phyloP scores from a whole-genome alignment of 345 rosid species.

The Psidium friedrichsthalianum region DNA sequence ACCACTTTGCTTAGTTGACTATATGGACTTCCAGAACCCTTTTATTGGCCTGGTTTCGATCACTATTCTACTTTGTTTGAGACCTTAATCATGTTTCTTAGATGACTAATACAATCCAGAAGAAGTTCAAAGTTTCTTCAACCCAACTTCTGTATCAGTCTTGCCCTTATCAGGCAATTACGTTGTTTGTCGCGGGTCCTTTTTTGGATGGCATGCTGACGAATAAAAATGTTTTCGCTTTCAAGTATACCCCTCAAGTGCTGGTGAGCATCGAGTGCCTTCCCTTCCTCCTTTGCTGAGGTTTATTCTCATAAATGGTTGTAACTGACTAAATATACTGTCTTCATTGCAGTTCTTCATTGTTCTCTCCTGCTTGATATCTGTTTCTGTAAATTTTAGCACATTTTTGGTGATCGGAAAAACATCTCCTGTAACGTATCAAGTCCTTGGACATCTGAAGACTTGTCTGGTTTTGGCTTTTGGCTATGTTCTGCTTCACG shows the following conservation, averaged over 20 bases:
- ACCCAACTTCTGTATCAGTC: slow-evolving; percentile 99
- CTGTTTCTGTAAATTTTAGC: slow-evolving; percentile 99
- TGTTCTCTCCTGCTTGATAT: slow-evolving; percentile 94
- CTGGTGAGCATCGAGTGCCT: slow-evolving; percentile 50
- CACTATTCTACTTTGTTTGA: neutral
- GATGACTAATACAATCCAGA: slow-evolving; percentile 99
- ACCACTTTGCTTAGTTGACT: neutral
- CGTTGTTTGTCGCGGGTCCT: slow-evolving; percentile 84
- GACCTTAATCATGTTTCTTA: slow-evolving; percentile 47
- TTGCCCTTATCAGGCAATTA: slow-evolving; percentile 94
- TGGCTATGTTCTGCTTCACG: slow-evolving; percentile 80
- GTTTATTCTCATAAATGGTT: slow-evolving; percentile 1
- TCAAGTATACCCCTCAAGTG: slow-evolving; percentile 93
- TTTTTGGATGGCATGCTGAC: slow-evolving; percentile 95
- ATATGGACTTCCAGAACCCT: neutral
- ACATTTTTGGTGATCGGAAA: slow-evolving; percentile 97
- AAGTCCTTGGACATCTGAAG: slow-evolving; percentile 97
- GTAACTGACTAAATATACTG: neutral
- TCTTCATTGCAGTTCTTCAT: slow-evolving; percentile 88
- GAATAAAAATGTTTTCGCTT: slow-evolving; percentile 86
- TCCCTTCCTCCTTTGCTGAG: neutral
- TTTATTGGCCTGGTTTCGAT: neutral
- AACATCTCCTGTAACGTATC: slow-evolving; percentile 99
- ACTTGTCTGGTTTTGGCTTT: slow-evolving; percentile 97
- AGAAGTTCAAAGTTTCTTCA: slow-evolving; percentile 98